Evolutionary conservation across 2,329 filamentous ascomycete genomes (phyloP), one percentile per base, ranked within the genome.

Genomic region (Endocalyx cinctus): DNA sequence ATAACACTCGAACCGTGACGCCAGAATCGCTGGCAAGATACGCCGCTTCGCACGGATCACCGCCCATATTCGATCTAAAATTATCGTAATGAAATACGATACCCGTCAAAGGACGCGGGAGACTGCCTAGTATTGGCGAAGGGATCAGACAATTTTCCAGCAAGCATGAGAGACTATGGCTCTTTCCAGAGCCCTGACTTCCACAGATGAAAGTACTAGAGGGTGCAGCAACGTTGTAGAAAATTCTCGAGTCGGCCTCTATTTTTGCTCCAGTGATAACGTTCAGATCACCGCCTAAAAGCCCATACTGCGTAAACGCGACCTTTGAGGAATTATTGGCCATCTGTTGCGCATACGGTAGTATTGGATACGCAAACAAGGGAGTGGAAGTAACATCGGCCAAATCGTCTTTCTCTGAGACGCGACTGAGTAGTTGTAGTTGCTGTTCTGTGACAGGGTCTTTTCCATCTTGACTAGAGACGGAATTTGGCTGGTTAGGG

Each of bases 71-170:
- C 0, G 66, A 72, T 10, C 66, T 63, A 39, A 74, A 76, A 0
- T 66, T 67, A 42, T 81, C 77, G 37, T 79, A 84, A 41, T 84
- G 78, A 30, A 84, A 83, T 0, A 84, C 70, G 0, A 84, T 56
- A 0, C 74, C 78, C 0, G 76, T 74, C 1, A 83, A 57, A 0
- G 77, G 77, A 0, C 59, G 59, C 0, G 65, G 62, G 1, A 80
- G 58, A 11, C 14, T 11, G 2, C 43, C 39, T 2, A 46, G 28
- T 5, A 10, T 33, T 5, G 52, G 45, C 0, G 62, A 70, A 0
- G 52, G 45, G 1, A 77, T 55, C 0, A 83, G 57, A 22, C 70
- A 79, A 41, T 75, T 78, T 47, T 83, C 78, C 0, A 75, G 49
- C 1, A 75, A 41, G 30, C 69, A 75, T 1, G 70, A 70, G 1